Evolutionary conservation across 106 monocot genomes (phyloP).

Genomic region (Dendrobium catenatum): DNA sequence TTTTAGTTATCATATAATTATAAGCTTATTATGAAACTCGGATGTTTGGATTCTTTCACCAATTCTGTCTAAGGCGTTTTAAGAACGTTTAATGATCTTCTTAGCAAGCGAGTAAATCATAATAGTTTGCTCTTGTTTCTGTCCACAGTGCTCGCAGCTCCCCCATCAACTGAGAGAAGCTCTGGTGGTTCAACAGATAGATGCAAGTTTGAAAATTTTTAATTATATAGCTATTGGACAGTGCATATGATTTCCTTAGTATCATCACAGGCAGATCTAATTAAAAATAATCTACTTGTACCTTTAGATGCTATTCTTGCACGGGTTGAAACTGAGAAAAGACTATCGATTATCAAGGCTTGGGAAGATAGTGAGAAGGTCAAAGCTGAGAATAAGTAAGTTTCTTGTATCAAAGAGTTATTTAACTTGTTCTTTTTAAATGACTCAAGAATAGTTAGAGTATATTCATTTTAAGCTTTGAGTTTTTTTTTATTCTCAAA

Average conservation of each 20-base stretch:
- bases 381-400: slow-evolving; percentile 58
- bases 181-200: slow-evolving; percentile 34
- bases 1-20: too few relatives aligned
- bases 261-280: neutral
- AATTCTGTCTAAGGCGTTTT: too few relatives aligned
- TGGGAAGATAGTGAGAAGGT: slow-evolving; percentile 67
- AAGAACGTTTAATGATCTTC: too few relatives aligned
- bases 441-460: too few relatives aligned
- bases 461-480: too few relatives aligned
- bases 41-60: too few relatives aligned
- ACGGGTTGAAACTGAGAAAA: slow-evolving; percentile 49
- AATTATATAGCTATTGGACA: neutral
- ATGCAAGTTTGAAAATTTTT: slow-evolving; percentile 17
- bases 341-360: slow-evolving; percentile 44
- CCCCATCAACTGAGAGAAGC: slow-evolving; percentile 20
- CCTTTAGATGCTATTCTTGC: slow-evolving; percentile 41
- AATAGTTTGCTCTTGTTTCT: neutral
- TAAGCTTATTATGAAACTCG: too few relatives aligned
- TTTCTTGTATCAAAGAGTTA: neutral
- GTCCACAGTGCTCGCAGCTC: slow-evolving; percentile 15
- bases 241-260: neutral
- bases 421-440: neutral
- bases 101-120: too few relatives aligned
- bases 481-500: too few relatives aligned
- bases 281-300: neutral